Evolutionary conservation across 495 filamentous ascomycete genomes (phyloP), one percentile per base, ranked within the genome.

Genomic region (Friedmanniomyces simplex): DNA sequence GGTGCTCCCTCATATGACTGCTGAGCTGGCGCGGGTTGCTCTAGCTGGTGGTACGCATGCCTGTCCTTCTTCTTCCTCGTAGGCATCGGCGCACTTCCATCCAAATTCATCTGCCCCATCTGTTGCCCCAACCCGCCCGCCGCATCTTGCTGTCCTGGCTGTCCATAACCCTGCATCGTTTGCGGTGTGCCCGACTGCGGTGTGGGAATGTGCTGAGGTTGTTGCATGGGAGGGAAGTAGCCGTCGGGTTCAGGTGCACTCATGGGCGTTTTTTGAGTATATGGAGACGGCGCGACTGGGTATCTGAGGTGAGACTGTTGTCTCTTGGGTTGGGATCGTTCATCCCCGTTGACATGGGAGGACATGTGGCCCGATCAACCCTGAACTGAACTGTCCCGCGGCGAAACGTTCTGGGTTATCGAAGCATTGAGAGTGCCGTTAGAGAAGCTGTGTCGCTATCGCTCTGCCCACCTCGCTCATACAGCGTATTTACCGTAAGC

Each of bases 21-120:
- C 49, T 88, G 79, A 58, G 78, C 74, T 61, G 75, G 77, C 30
- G 75, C 76, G 3, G 84, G 79, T 45, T 81, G 79, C 59, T 90
- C 93, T 41, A 99, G 80, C 26, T 83, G 81, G 69, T 99, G 93
- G 71, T 94, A 87, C 52, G 88, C 93, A 73, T 96, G 91, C 34
- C 91, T 77, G 63, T 96, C 84, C 77, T 95, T 96, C 80, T 97
- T 98, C 75, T 86, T 90, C 65, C 82, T 84, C 59, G 79, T 66
- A 34, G 77, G 78, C 76, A 53, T 78, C 76, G 51, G 50, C 37
- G 48, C 52, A 48, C 25, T 55, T 6, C 48, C 57, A 41, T 60
- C 60, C 22, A 60, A 28, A 13, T 28, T 74, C 74, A 55, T 89
- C 86, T 58, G 78, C 36, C 86, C 83, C 90, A 97, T 91, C 70